A percentile compares a stretch with the other conserved stretches of the same genome.
Conservation (phyloP, 371 early-diverging fungal genomes). For the Capniomyces stellatus region DNA sequence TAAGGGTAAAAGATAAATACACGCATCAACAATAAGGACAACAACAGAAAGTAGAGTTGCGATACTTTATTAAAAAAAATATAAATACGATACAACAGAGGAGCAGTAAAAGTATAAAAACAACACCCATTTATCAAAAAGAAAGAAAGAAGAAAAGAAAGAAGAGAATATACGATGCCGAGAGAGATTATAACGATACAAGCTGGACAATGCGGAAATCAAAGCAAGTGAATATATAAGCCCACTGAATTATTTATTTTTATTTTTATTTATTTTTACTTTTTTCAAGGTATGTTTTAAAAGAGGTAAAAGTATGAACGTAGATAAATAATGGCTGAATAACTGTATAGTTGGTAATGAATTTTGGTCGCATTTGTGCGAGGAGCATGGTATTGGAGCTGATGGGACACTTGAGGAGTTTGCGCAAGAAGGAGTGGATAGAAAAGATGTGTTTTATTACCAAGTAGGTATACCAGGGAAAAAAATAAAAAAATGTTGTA, state of each 20-base stretch:
- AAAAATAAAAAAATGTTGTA: no score
- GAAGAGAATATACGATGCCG: conserved; percentile 11
- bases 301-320: no score
- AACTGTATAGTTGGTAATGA: conserved; percentile 68
- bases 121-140: no score
- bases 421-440: conserved; percentile 69
- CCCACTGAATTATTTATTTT: not conserved
- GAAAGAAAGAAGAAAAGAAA: no score
- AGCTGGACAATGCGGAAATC: conserved; percentile 96
- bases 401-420: conserved; percentile 73
- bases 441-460: conserved; percentile 99
- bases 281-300: not conserved
- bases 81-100: no score
- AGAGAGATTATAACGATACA: conserved; percentile 89
- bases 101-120: no score
- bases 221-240: conserved; percentile 33
- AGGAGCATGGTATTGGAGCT: conserved; percentile 73
- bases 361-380: conserved; percentile 81
- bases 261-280: not conserved
- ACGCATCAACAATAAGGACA: no score
- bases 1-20: no score
- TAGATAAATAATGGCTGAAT: conserved; percentile 7
- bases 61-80: no score
- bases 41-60: no score
- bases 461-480: conserved; percentile 28